Conservation (phyloP, 2,329 filamentous ascomycete species). For the Colletotrichum karsti region DNA sequence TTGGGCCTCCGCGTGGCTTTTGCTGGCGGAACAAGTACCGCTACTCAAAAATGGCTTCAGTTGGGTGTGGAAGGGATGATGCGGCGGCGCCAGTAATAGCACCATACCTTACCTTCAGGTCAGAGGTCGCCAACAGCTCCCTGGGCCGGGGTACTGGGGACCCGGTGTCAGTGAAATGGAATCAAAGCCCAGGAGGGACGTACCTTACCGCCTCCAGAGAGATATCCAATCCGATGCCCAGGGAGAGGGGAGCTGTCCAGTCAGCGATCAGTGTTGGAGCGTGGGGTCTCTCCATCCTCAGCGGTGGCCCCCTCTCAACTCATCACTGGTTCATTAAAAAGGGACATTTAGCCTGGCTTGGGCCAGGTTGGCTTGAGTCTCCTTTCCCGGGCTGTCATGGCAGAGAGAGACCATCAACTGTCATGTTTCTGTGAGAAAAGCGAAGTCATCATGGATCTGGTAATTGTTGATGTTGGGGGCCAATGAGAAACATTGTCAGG, state of each 20-base stretch:
- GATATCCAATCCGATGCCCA: conserved; percentile 2
- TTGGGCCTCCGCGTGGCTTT: neutral
- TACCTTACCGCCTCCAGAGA: neutral
- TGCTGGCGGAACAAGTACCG: neutral
- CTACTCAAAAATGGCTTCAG: neutral
- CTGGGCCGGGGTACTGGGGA: neutral
- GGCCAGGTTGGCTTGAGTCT: neutral
- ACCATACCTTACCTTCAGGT: too few relatives aligned
- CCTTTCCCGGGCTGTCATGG: neutral
- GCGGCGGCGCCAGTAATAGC: neutral
- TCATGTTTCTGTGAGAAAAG: neutral
- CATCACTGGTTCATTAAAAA: neutral
- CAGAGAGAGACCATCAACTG: neutral
- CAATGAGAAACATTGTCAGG: too few relatives aligned
- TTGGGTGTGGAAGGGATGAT: conserved; percentile 10
- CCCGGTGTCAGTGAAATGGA: conserved; percentile 1
- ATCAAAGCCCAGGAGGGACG: neutral
- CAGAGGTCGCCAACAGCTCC: conserved; percentile 8
- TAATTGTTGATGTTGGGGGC: too few relatives aligned
- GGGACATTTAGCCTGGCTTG: neutral
- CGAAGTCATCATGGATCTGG: too few relatives aligned
- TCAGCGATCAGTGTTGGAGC: neutral
- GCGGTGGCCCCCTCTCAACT: neutral
- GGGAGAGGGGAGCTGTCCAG: conserved; percentile 6
- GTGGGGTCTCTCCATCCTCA: conserved; percentile 12